phyloP scores from a whole-genome alignment of 768 basidiomycete genomes.

The Boletus pseudo-olivaceus region DNA sequence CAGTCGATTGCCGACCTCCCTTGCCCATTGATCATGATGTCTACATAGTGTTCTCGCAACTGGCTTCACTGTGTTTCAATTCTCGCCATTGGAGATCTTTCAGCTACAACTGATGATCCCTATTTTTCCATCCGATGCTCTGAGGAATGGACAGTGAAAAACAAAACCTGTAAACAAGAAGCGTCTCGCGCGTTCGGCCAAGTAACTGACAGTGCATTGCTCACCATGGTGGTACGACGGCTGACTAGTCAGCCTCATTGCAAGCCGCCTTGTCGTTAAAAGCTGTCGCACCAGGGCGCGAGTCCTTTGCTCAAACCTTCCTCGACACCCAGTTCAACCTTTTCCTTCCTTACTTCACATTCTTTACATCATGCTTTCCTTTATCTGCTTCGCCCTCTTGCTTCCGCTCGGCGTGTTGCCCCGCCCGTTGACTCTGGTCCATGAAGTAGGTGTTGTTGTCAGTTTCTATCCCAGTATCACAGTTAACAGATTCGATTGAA shows the following conservation, averaged over 20 bases:
- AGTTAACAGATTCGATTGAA: background rate
- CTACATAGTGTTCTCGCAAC: too few species aligned
- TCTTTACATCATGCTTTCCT: conserved; percentile 24
- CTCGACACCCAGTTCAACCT: background rate
- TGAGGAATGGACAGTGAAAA: background rate
- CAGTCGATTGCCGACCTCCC: too few species aligned
- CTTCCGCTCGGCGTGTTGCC: conserved; percentile 16
- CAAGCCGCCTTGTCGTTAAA: conserved; percentile 14
- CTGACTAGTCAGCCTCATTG: conserved; percentile 9
- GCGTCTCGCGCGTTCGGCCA: background rate
- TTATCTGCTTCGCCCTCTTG: conserved; percentile 17
- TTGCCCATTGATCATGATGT: too few species aligned
- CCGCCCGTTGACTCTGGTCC: conserved; percentile 15
- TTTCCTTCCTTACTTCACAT: background rate
- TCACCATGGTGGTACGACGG: background rate
- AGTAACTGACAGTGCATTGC: background rate
- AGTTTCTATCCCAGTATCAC: too few species aligned
- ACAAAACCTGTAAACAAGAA: background rate
- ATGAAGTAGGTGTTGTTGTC: conserved; percentile 2
- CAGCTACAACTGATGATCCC: background rate
- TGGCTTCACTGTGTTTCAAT: too few species aligned
- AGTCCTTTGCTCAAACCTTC: background rate
- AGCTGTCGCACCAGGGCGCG: too few species aligned
- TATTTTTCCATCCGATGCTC: background rate
- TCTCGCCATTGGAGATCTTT: too few species aligned